Base-by-base conservation (phyloP, 345 rosid species). In the Linum tenue region DNA sequence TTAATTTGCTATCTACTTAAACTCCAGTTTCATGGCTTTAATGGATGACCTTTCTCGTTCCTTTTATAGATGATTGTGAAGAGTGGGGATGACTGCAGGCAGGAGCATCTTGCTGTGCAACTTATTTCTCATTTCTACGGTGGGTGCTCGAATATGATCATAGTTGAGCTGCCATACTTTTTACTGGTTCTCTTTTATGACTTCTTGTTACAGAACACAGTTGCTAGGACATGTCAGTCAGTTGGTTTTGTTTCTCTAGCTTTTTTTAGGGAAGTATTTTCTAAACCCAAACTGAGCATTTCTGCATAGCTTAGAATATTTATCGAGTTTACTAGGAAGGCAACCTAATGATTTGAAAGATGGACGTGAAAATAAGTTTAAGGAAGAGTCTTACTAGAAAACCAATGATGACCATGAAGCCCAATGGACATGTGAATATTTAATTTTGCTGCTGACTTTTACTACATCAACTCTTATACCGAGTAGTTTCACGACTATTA, bases 21-120 rank as follows among this genome's bases (percentile, higher is more conserved):
- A 48, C 53, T 48, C 53, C 53, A 7, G 9, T 48, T 9, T 2
- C 53, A 48, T 48, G 3, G 53, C 53, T 48, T 48, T 48, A 48
- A 48, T 48, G 3, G 14, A 48, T 48, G 53, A 9, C 42, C 43
- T 42, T 59, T 35, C 39, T 67, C 60, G 75, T 69, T 74, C 66
- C 67, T 62, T 51, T 16, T 80, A 56, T 58, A 88, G 95, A 86
- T 90, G 74, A 94, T 94, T 57, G 99, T 94, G 63, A 94, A 94
- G 84, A 90, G 99, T 67, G 99, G 97, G 39, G 97, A 94, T 80
- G 99, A 94, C 68, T 94, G 97, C 70, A 83, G 99, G 88, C 99
- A 94, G 83, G 99, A 94, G 80, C 99, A 94, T 79, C 97, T 90
- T 72, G 97, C 97, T 59, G 97, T 94, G 79, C 99, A 90, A 78